Percentiles rank a stretch among this genome's conserved stretches.
Conservation (phyloP, 768 basidiomycete genomes). For the Gymnopilus dilepis region DNA sequence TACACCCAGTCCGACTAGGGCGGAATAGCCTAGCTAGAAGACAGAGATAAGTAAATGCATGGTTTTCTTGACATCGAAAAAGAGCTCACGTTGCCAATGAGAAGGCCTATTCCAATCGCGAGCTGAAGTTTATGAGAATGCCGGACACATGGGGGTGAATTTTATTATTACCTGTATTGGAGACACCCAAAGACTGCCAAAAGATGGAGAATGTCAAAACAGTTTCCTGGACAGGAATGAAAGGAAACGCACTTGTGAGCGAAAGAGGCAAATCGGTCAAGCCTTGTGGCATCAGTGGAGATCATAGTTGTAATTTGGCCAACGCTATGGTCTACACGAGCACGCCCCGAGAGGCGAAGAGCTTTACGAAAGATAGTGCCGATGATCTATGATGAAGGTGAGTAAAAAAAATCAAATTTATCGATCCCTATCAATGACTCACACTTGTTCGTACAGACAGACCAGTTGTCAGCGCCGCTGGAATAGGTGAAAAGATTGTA, state of each 20-base stretch:
- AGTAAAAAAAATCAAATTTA: neutral
- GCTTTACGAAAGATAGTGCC: slow-evolving; percentile 68
- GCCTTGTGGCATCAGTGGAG: slow-evolving; percentile 62
- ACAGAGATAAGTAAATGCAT: neutral
- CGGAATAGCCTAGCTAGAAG: slow-evolving; percentile 66
- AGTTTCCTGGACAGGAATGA: neutral
- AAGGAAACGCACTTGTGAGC: slow-evolving; percentile 43
- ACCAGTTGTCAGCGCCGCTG: slow-evolving; percentile 52
- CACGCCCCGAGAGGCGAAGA: slow-evolving; percentile 65
- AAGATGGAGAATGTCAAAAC: slow-evolving; percentile 3
- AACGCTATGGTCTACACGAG: slow-evolving; percentile 60
- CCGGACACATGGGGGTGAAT: neutral
- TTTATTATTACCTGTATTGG: slow-evolving; percentile 56
- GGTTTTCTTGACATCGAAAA: neutral
- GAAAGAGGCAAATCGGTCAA: slow-evolving; percentile 55
- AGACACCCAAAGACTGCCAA: slow-evolving; percentile 56
- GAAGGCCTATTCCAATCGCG: slow-evolving; percentile 62
- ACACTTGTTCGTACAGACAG: slow-evolving; percentile 54
- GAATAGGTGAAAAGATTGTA: neutral
- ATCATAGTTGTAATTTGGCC: slow-evolving; percentile 78
- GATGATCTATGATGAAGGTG: slow-evolving; percentile 37
- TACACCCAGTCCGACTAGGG: slow-evolving; percentile 64
- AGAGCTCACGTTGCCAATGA: slow-evolving; percentile 58
- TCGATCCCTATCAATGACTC: slow-evolving; percentile 10
- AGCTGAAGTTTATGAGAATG: slow-evolving; percentile 38